A percentile compares a stretch with the other conserved stretches of the same genome.
phyloP scores from a whole-genome alignment of 164 flowering plant species.

The Piper betle region DNA sequence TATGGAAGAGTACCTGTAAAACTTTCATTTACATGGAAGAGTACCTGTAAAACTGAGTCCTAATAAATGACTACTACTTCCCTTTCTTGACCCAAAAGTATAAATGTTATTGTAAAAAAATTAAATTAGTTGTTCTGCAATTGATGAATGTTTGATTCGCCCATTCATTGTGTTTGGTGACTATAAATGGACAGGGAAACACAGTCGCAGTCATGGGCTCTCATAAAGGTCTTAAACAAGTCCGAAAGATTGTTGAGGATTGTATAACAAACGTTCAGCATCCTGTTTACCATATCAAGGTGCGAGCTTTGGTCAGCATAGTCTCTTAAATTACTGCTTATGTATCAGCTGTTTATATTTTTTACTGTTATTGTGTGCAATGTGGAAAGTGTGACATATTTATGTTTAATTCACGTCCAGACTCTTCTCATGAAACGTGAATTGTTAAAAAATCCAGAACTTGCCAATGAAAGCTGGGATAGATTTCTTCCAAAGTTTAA shows the following conservation, averaged over 20 bases:
- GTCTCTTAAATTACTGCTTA: background rate
- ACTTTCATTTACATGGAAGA: no score
- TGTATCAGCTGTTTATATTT: background rate
- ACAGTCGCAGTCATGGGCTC: constrained; percentile 97
- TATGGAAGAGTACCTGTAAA: no score
- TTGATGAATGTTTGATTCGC: background rate
- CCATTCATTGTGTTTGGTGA: background rate
- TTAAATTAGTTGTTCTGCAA: background rate
- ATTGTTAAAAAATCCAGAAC: constrained; percentile 72
- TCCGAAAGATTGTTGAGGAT: constrained; percentile 80
- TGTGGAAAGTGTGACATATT: background rate
- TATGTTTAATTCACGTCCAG: constrained; percentile 19
- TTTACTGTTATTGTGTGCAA: background rate
- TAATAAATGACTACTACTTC: no score
- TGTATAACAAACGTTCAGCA: constrained; percentile 77
- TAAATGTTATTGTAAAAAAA: background rate
- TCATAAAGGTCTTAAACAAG: constrained; percentile 81
- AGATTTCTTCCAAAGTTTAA: constrained; percentile 89
- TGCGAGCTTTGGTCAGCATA: constrained; percentile 6
- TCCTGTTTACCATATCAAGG: constrained; percentile 83
- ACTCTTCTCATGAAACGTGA: constrained; percentile 73
- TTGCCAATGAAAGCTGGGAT: constrained; percentile 86
- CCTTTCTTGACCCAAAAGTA: background rate
- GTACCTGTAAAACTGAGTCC: background rate
- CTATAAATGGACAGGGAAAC: constrained; percentile 45